phyloP scores from a whole-genome alignment of 2,329 filamentous ascomycete species.

The Ceratocystis ficicola region DNA sequence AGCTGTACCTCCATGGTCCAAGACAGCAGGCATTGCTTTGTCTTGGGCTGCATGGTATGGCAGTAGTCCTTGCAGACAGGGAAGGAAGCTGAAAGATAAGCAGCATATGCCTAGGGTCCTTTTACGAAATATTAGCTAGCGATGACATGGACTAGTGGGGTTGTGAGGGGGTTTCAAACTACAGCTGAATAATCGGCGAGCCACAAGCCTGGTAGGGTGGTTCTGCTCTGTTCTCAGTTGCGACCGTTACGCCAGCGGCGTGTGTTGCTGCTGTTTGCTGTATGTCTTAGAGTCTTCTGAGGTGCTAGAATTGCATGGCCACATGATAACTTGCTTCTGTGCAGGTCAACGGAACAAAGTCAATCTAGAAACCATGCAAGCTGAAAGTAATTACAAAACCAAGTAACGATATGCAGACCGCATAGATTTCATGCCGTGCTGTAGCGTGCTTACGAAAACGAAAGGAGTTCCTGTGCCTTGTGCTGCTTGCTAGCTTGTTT shows the following conservation, averaged over 20 bases:
- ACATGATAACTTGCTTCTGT: not conserved
- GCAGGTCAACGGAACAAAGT: not conserved
- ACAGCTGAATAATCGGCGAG: not conserved
- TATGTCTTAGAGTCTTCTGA: not conserved
- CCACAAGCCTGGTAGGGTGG: not conserved
- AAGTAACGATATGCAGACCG: not conserved
- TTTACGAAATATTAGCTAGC: not conserved
- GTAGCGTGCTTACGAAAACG: not conserved
- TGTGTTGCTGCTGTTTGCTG: not conserved
- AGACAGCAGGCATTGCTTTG: not conserved
- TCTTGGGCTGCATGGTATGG: not conserved
- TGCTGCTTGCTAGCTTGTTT: not conserved
- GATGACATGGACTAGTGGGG: constrained; percentile 2
- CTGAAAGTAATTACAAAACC: not conserved
- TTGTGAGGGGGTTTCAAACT: not conserved
- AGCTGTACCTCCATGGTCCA: not conserved
- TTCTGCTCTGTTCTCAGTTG: not conserved
- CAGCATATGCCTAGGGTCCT: not conserved
- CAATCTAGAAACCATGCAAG: not conserved
- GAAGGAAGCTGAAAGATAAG: not conserved
- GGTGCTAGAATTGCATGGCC: not conserved
- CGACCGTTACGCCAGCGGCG: too few species aligned
- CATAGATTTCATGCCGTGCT: not conserved
- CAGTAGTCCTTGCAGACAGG: constrained; percentile 1
- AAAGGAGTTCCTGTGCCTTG: not conserved